Conservation (phyloP, 805 yeast species). For the Tetrapisispora phaffii region DNA sequence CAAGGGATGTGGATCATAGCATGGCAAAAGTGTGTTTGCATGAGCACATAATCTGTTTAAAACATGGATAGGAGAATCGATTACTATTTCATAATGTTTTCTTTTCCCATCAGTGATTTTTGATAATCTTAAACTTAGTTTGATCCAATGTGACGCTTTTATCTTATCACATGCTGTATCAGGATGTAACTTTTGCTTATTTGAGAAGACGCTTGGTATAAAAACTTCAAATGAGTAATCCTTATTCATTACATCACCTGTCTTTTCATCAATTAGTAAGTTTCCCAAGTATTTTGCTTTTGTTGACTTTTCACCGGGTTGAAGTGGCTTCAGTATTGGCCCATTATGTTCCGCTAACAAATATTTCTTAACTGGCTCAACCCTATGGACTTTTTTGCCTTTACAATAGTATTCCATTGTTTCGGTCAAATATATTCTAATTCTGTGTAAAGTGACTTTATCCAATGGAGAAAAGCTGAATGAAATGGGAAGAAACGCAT, state of each 20-base stretch:
- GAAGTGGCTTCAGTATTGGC: slow-evolving; percentile 29
- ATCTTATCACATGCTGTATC: slow-evolving; percentile 74
- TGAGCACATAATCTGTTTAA: slow-evolving; percentile 70
- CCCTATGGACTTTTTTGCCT: slow-evolving; percentile 77
- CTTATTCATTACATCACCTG: slow-evolving; percentile 54
- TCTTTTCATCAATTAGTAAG: slow-evolving; percentile 33
- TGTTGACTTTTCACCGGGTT: slow-evolving; percentile 25
- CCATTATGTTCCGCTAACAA: slow-evolving; percentile 76
- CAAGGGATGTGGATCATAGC: slow-evolving; percentile 38
- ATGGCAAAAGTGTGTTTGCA: slow-evolving; percentile 68
- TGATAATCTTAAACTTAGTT: slow-evolving; percentile 73
- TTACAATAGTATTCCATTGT: slow-evolving; percentile 84
- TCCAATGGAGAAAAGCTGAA: slow-evolving; percentile 79
- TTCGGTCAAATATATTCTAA: slow-evolving; percentile 79
- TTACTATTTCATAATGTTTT: slow-evolving; percentile 87
- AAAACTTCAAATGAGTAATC: slow-evolving; percentile 82
- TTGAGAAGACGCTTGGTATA: slow-evolving; percentile 61
- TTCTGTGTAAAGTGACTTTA: slow-evolving; percentile 74
- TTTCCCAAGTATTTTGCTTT: slow-evolving; percentile 36
- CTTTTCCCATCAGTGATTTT: slow-evolving; percentile 56
- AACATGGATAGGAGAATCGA: slow-evolving; percentile 88
- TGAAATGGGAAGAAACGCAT: slow-evolving; percentile 74
- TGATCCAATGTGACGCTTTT: slow-evolving; percentile 92
- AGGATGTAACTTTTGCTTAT: slow-evolving; percentile 59
- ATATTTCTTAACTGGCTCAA: slow-evolving; percentile 81